These are phyloP conservation scores for Sugiyamaella valdiviana DNA, from an alignment of 805 yeast genomes.

Conservation along the genomic window DNA sequence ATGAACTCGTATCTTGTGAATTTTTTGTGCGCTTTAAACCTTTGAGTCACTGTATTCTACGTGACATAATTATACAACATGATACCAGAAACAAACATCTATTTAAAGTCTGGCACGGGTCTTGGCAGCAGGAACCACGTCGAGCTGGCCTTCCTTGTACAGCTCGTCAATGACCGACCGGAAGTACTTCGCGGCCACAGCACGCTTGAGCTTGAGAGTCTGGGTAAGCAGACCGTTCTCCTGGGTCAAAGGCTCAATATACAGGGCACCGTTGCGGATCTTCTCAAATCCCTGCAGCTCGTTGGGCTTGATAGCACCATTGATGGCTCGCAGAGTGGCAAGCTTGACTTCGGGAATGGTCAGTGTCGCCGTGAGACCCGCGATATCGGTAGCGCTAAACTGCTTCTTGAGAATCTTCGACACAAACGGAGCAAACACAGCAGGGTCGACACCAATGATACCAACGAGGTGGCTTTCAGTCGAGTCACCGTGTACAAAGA, in stretches of 20 bases:
- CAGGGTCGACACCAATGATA: conserved; percentile 54
- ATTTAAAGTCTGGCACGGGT: neutral
- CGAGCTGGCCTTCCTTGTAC: conserved; percentile 44
- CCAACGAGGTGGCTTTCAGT: conserved; percentile 52
- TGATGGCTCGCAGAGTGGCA: conserved; percentile 36
- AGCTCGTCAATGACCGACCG: conserved; percentile 36
- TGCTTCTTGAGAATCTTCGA: conserved; percentile 30
- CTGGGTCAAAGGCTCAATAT: conserved; percentile 55
- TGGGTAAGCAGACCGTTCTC: conserved; percentile 63
- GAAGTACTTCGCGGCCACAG: conserved; percentile 42
- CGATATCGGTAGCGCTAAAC: conserved; percentile 23
- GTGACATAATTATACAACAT: neutral
- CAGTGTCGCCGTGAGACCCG: conserved; percentile 28
- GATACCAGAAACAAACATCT: neutral
- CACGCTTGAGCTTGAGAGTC: conserved; percentile 52
- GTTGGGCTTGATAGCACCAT: conserved; percentile 31
- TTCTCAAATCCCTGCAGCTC: conserved; percentile 59
- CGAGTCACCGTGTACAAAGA: conserved; percentile 61
- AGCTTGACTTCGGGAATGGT: conserved; percentile 34
- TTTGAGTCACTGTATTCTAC: too few relatives aligned
- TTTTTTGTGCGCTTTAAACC: too few relatives aligned
- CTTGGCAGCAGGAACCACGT: neutral
- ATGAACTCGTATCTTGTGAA: too few relatives aligned
- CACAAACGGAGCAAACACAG: conserved; percentile 33
- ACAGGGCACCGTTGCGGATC: conserved; percentile 47